phyloP scores from a whole-genome alignment of 805 yeast genomes.

The Zygotorulaspora chibaensis region DNA sequence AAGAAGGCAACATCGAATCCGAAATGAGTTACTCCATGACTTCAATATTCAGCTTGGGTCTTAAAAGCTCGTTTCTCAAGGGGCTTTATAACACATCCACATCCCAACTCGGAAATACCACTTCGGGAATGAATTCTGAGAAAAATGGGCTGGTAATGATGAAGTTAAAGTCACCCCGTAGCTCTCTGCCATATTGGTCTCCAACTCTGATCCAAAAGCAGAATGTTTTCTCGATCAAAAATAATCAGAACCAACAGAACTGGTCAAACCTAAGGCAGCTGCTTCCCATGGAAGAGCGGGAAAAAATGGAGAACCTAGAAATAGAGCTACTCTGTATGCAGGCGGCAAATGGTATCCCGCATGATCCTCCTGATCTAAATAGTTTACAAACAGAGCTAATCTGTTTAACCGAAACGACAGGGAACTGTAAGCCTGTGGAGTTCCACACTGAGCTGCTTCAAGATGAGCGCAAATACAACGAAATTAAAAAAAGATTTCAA shows the following conservation, averaged over 20 bases:
- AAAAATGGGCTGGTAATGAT: conserved; percentile 31
- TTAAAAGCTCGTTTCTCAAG: neutral
- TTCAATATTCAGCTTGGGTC: neutral
- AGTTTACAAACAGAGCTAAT: conserved; percentile 28
- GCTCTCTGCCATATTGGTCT: conserved; percentile 34
- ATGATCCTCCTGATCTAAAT: conserved; percentile 29
- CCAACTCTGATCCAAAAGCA: conserved; percentile 35
- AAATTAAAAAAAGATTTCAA: conserved; percentile 13
- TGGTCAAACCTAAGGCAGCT: conserved; percentile 24
- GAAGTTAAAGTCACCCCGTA: conserved; percentile 28
- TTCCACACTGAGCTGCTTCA: conserved; percentile 20
- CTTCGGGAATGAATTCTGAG: conserved; percentile 4
- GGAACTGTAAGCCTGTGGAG: conserved; percentile 36
- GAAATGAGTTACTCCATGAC: conserved; percentile 19
- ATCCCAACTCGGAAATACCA: neutral
- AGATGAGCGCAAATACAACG: conserved; percentile 18
- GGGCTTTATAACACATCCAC: neutral
- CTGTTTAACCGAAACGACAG: conserved; percentile 33
- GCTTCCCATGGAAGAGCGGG: conserved; percentile 27
- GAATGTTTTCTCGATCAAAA: conserved; percentile 29
- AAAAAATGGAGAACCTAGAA: conserved; percentile 22
- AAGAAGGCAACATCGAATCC: conserved; percentile 12
- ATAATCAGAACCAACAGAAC: conserved; percentile 32
- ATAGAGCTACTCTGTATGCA: conserved; percentile 31
- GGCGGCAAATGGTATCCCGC: conserved; percentile 22